A percentile compares a stretch with the other conserved stretches of the same genome.
Evolutionary conservation across 257 asterid species (phyloP).

Genomic region (Prunella vulgaris): DNA sequence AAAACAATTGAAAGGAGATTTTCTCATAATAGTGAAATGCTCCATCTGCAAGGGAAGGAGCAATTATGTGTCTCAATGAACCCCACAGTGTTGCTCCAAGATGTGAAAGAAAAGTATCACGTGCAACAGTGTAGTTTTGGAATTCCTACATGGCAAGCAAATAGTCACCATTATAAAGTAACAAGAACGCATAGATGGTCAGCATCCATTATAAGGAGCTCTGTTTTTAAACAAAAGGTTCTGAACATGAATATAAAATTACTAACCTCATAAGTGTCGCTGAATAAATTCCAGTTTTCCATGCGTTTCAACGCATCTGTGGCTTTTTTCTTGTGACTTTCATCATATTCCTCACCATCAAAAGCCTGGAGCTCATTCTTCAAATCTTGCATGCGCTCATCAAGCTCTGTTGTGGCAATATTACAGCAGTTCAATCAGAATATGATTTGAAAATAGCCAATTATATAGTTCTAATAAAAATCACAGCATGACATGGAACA

Average conservation of each 20-base stretch:
- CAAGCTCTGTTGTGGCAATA: slow-evolving; percentile 71
- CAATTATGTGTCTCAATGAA: slow-evolving; percentile 79
- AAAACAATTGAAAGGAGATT: slow-evolving; percentile 87
- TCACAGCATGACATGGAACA: slow-evolving; percentile 7
- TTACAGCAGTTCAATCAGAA: slow-evolving; percentile 19
- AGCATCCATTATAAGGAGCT: background rate
- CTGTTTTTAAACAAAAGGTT: background rate
- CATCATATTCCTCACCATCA: slow-evolving; percentile 82
- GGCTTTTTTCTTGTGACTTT: slow-evolving; percentile 69
- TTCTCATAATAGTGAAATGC: slow-evolving; percentile 94
- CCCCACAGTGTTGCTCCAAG: slow-evolving; percentile 98
- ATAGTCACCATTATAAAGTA: slow-evolving; percentile 15
- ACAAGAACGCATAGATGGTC: slow-evolving; percentile 4
- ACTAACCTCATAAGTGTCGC: slow-evolving; percentile 72
- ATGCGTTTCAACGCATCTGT: slow-evolving; percentile 89
- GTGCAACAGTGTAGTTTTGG: slow-evolving; percentile 93
- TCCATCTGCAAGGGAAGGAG: slow-evolving; percentile 98
- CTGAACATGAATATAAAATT: slow-evolving; percentile 3
- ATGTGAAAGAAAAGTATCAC: slow-evolving; percentile 93
- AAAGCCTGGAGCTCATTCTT: slow-evolving; percentile 76
- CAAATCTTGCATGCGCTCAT: slow-evolving; percentile 95
- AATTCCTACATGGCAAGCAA: slow-evolving; percentile 52
- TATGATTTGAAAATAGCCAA: background rate
- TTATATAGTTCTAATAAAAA: background rate
- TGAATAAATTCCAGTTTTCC: slow-evolving; percentile 97